Percentiles rank a stretch among this genome's conserved stretches.
Conservation (phyloP, 2,329 filamentous ascomycete genomes). For the Ophiosphaerella narmari region DNA sequence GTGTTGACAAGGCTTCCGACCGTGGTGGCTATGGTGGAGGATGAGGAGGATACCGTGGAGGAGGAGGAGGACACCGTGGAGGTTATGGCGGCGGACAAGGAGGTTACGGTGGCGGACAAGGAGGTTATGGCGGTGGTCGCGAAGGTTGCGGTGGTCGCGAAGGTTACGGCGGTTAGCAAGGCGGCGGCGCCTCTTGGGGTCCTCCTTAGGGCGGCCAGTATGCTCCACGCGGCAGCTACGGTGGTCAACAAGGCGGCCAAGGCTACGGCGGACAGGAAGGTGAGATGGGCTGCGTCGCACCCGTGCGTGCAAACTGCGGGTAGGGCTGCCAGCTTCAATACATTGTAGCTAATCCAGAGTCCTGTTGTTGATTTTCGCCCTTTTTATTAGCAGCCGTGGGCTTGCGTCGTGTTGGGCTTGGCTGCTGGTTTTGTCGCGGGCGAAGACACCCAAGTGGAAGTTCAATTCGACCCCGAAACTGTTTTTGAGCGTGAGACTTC, state of each 20-base stretch:
- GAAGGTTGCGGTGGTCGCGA: slow-evolving; percentile 29
- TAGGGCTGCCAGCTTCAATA: too few relatives aligned
- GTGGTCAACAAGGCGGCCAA: slow-evolving; percentile 33
- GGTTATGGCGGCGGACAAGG: slow-evolving; percentile 33
- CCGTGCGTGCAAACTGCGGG: too few relatives aligned
- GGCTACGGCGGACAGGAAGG: slow-evolving; percentile 35
- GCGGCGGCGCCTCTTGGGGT: slow-evolving; percentile 35
- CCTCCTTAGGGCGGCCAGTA: slow-evolving; percentile 37
- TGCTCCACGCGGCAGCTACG: slow-evolving; percentile 36
- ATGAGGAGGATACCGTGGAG: too few relatives aligned
- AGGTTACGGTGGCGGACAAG: too few relatives aligned
- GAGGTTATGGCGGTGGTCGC: too few relatives aligned
- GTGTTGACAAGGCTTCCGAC: slow-evolving; percentile 94
- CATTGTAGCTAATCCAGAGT: too few relatives aligned
- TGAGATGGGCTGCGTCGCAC: too few relatives aligned
- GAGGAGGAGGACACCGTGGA: slow-evolving; percentile 33
- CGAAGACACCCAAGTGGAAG: neutral
- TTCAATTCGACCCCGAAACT: slow-evolving; percentile 17
- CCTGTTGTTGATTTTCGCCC: too few relatives aligned
- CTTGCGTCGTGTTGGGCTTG: too few relatives aligned
- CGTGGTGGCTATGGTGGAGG: slow-evolving; percentile 57
- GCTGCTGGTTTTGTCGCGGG: too few relatives aligned
- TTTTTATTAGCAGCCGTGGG: too few relatives aligned
- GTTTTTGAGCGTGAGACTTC: slow-evolving; percentile 23
- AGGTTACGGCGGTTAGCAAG: slow-evolving; percentile 29